A percentile compares a stretch with the other conserved stretches of the same genome.
phyloP scores from a whole-genome alignment of 2,329 filamentous ascomycete genomes.

The Mycosphaerella sp. region DNA sequence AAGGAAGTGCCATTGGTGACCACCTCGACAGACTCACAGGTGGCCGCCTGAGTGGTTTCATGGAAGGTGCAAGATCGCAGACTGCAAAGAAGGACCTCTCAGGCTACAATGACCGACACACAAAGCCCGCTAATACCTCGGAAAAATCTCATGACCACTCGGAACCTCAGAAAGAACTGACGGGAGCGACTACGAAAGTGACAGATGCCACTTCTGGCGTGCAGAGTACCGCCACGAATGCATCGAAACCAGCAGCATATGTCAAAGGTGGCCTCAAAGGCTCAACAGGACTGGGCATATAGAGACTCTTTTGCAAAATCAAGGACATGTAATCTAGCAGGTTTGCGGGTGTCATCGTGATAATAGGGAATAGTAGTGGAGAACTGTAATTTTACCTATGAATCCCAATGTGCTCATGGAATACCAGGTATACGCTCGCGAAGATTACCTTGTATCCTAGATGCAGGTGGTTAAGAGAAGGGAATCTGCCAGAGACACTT shows the following conservation, averaged over 20 bases:
- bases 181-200: slow-evolving; percentile 20
- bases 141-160: slow-evolving; percentile 11
- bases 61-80: slow-evolving; percentile 25
- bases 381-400: too few relatives aligned
- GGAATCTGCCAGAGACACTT: too few relatives aligned
- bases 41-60: slow-evolving; percentile 34
- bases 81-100: slow-evolving; percentile 20
- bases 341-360: too few relatives aligned
- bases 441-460: too few relatives aligned
- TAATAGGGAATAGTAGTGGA: too few relatives aligned
- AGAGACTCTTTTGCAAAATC: neutral
- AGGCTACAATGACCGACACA: slow-evolving; percentile 19
- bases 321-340: too few relatives aligned
- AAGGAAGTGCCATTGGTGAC: slow-evolving; percentile 37
- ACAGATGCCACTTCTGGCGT: slow-evolving; percentile 12
- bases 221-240: slow-evolving; percentile 13
- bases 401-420: too few relatives aligned
- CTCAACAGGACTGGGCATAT: slow-evolving; percentile 19
- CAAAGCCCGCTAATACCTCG: slow-evolving; percentile 12
- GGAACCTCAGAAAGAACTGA: slow-evolving; percentile 18
- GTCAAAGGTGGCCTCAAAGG: slow-evolving; percentile 27
- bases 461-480: too few relatives aligned
- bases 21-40: slow-evolving; percentile 38
- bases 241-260: slow-evolving; percentile 10
- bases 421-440: too few relatives aligned